Evolutionary conservation across 257 asterid genomes (phyloP).

Genomic region (Phtheirospermum japonicum): DNA sequence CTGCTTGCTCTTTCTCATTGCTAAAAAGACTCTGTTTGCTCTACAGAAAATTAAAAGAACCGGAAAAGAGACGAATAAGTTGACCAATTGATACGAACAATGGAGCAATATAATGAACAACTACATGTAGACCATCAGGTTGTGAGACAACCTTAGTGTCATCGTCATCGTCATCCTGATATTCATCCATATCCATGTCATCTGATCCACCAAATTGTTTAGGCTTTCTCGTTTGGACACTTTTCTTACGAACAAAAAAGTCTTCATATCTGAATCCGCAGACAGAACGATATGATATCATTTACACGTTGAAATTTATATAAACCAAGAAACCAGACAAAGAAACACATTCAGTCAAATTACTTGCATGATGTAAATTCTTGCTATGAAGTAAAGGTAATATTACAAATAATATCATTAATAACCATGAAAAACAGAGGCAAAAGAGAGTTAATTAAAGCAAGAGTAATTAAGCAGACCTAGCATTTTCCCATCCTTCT

Average conservation of each 20-base stretch:
- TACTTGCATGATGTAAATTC: constrained; percentile 17
- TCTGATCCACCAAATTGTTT: constrained; percentile 46
- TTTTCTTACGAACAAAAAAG: constrained; percentile 56
- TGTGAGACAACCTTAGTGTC: constrained; percentile 36
- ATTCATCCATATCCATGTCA: constrained; percentile 48
- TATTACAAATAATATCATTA: not conserved
- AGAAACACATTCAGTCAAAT: constrained; percentile 18
- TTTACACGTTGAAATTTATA: constrained; percentile 12
- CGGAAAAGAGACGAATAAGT: not conserved
- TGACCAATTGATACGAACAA: constrained; percentile 3
- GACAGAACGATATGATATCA: constrained; percentile 18
- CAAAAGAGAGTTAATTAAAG: not conserved
- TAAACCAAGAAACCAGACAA: constrained; percentile 12
- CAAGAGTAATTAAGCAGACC: constrained; percentile 38
- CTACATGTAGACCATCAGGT: not conserved
- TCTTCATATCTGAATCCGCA: constrained; percentile 65
- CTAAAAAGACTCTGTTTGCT: constrained; percentile 61
- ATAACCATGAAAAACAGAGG: not conserved
- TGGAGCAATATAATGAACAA: not conserved
- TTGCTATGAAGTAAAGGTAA: constrained; percentile 6
- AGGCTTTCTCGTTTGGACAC: constrained; percentile 47
- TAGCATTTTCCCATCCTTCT: constrained; percentile 54
- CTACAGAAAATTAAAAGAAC: constrained; percentile 30
- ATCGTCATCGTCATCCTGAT: constrained; percentile 28
- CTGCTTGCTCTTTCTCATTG: constrained; percentile 73